Base-by-base conservation (phyloP, 306 rosid species). In the Ormosia emarginata region DNA sequence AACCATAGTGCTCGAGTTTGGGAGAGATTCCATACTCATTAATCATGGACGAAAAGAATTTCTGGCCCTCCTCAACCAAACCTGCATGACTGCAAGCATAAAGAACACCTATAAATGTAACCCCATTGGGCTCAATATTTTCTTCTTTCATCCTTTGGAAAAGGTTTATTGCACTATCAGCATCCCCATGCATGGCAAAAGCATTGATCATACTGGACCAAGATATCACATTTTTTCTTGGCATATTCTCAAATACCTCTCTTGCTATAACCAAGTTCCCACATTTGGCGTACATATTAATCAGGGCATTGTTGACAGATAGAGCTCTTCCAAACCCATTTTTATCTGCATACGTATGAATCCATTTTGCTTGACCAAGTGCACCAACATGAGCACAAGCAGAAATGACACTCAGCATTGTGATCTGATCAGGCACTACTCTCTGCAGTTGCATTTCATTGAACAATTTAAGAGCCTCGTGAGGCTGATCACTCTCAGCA, bases 71-170 rank as follows among this genome's bases (percentile, higher is more conserved):
- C 79, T 90, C 89, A 68, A 91, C 94, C 37, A 93, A 83, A 74
- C 99, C 98, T 0, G 88, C 93, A 78, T 95, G 98, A 82, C 98
- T 86, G 64, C 98, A 95, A 30, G 98, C 98, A 87, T 91, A 92
- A 34, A 95, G 97, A 59, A 91, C 88, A n/a, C 95, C 93, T 5
- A 95, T 88, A 71, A 95, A 95, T 57, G 98, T 95, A 78, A 95
- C 82, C 75, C 86, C 85, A 68, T 95, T 92, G 77, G 98, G 98
- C 63, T 83, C 87, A 71, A 86, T 58, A 30, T 90, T 83, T 69
- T 82, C 83, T 59, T 71, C 85, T 67, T 84, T 86, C 97, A 95
- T 95, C 81, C 83, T 88, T 71, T 78, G 76, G 84, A 93, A 95
- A 68, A 88, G 83, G 30, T 67, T 74, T 49, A 93, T 41, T 33